Conservation (phyloP, 805 yeast genomes). For the Blastobotrys attinorum region DNA sequence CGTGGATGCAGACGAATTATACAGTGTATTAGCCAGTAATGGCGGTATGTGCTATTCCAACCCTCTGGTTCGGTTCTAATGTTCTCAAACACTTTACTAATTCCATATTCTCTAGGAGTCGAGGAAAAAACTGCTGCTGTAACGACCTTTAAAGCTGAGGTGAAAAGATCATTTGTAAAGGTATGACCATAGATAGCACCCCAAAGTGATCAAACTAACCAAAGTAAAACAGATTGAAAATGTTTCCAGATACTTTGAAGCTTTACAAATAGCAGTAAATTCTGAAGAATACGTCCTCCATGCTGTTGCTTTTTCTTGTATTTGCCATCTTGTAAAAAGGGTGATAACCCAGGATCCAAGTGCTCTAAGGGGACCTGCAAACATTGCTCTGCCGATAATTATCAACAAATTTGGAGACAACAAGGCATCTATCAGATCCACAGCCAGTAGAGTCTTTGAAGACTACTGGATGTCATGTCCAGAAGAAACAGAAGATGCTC, state of each 20-base stretch:
- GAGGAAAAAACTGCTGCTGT: conserved; percentile 15
- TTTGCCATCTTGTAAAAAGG: conserved; percentile 39
- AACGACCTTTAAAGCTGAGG: conserved; percentile 17
- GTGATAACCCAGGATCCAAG: conserved; percentile 34
- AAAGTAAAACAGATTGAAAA: conserved; percentile 7
- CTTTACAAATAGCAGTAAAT: conserved; percentile 18
- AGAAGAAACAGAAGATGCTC: conserved; percentile 24
- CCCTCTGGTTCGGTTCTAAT: too few relatives aligned
- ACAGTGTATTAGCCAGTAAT: conserved; percentile 13
- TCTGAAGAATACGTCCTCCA: conserved; percentile 13
- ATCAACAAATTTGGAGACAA: conserved; percentile 28
- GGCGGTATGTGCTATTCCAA: too few relatives aligned
- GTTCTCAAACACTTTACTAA: too few relatives aligned
- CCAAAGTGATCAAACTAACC: neutral
- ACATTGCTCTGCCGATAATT: conserved; percentile 28
- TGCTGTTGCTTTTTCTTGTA: conserved; percentile 33
- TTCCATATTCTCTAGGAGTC: too few relatives aligned
- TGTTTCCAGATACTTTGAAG: conserved; percentile 19
- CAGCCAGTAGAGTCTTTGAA: conserved; percentile 26
- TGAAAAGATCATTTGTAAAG: conserved; percentile 16
- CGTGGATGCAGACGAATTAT: conserved; percentile 12
- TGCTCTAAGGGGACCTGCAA: conserved; percentile 26
- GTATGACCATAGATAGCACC: conserved; percentile 10
- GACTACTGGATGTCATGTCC: conserved; percentile 35
- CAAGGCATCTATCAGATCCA: conserved; percentile 19